Evolutionary conservation across 78 protist species (phyloP), one percentile per base, ranked within the genome.

Genomic region (Isochrysis galbana): DNA sequence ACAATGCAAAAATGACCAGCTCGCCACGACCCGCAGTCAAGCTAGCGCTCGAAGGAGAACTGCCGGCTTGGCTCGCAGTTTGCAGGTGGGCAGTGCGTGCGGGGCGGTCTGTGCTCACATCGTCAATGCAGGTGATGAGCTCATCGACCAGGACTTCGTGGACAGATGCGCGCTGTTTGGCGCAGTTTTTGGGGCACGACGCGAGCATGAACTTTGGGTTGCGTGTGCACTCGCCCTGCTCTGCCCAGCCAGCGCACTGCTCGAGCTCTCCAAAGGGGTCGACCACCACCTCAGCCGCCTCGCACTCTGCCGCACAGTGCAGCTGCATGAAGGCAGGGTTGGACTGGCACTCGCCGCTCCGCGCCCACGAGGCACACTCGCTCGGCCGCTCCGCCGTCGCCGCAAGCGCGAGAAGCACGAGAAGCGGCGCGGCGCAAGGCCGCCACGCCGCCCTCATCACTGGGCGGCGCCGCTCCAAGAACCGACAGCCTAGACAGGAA

Each of bases 211-310:
- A 77, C 46, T 77, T 77, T 17, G 84, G 47, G 84, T 77, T 77
- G 84, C 84, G 84, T 23, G 84, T 77, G 84, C 84, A 77, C 46
- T 77, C 84, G 22, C 84, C 84, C 84, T 77, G 84, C 17, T 1
- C 3, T 0, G 84, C 45, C 84, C 84, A 77, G 47, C 84, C 84
- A 1, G 84, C 84, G 84, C 84, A 77, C 46, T 77, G 84, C 46
- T 77, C 84, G 34, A 39, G 1, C 84, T 77, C 84, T 11, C 84
- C 84, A 41, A 14, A 2, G 17, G 3, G 26, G 5, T 34, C 84
- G 34, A 21, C 26, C 36, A 46, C 17, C 29, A 1, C 14, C 46
- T 36, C 47, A 10, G 84, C 84, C 34, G 74, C 26, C 23, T 3
- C 74, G 26, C 84, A 77, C 47, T 41, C 44, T 17, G 3, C 22